Base-by-base conservation (phyloP, 352 stramenopile species). In the Elongisporangium senticosum region DNA sequence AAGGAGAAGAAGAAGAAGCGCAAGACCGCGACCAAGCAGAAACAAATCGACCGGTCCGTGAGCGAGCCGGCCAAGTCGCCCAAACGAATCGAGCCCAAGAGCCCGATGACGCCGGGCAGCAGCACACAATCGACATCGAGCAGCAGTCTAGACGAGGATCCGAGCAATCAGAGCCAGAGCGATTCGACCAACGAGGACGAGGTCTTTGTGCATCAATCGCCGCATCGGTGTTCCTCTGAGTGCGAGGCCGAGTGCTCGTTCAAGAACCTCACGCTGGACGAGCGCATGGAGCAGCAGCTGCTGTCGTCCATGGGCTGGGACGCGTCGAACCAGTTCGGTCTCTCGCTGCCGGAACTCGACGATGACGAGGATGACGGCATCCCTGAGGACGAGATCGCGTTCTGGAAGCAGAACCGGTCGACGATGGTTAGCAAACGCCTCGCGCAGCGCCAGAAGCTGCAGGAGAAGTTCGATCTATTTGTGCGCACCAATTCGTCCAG, bases 1-100 rank as follows among this genome's bases (percentile, higher is more conserved):
- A 95, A 95, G 58, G 85, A 93, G 59, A 95, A 95, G 62, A 95
- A 93, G 72, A 95, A 95, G 60, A 95, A 95, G 48, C 81, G 85
- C 40, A 93, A 93, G 64, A 85, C 64, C 21, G 82, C 75, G 4
- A 79, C 81, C 11, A 90, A 93, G 55, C 75, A 83, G 59, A 90
- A 90, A 57, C 74, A 86, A 60, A 67, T 53, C 19, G 73, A 82
- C 61, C 68, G 63, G 7, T 71, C 74, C 2, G 67, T 24, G 14
- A 61, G 53, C n/a, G 62, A 76, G 43, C 53, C 28, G n/a, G 54
- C 56, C 11, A 37, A 68, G 14, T 19, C 21, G 7, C n/a, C 28
- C 2, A 63, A 72, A 47, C 50, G 68, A 4, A 40, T 55, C 2
- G 65, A 72, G 56, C 71, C 71, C 33, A 60, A 63, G 23, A 76